A percentile compares a stretch with the other conserved stretches of the same genome.
These are phyloP conservation scores for Clausena lansium DNA, from an alignment of 345 rosid genomes.

Conservation along the genomic window DNA sequence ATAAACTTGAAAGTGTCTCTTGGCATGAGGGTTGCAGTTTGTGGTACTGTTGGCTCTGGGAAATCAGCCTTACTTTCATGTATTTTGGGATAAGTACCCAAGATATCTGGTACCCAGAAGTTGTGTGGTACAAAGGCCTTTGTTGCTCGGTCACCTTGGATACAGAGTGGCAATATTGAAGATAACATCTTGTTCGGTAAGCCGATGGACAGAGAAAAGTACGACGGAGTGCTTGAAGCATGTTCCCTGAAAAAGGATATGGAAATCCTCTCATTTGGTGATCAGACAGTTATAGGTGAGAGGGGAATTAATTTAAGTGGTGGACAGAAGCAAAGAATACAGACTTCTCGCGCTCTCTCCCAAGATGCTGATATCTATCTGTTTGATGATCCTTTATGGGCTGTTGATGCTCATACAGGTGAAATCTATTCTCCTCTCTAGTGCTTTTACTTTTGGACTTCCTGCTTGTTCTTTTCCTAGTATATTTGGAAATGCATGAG, in stretches of 20 bases:
- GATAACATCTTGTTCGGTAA: constrained; percentile 83
- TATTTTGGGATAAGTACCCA: constrained; percentile 67
- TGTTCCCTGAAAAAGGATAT: constrained; percentile 69
- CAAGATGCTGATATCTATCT: constrained; percentile 84
- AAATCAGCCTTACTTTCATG: constrained; percentile 76
- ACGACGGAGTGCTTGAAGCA: constrained; percentile 62
- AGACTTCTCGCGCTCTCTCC: constrained; percentile 82
- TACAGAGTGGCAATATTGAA: constrained; percentile 74
- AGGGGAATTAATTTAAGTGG: constrained; percentile 92
- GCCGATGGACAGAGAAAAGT: constrained; percentile 62
- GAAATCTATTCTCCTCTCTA: not conserved
- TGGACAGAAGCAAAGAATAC: constrained; percentile 85
- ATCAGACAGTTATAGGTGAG: constrained; percentile 83
- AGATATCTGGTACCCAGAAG: constrained; percentile 55
- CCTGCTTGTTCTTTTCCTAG: not conserved
- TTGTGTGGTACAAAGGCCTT: constrained; percentile 72
- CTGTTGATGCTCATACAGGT: constrained; percentile 94
- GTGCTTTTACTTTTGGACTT: not conserved
- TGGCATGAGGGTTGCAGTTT: constrained; percentile 77
- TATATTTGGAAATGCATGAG: not conserved
- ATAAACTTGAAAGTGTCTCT: constrained; percentile 42
- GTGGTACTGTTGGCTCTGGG: constrained; percentile 79
- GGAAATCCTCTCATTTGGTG: constrained; percentile 79
- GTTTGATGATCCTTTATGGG: constrained; percentile 92
- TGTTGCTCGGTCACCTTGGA: constrained; percentile 90